Conservation (phyloP, 2,329 filamentous ascomycete genomes). For the Grosmannia huntii region DNA sequence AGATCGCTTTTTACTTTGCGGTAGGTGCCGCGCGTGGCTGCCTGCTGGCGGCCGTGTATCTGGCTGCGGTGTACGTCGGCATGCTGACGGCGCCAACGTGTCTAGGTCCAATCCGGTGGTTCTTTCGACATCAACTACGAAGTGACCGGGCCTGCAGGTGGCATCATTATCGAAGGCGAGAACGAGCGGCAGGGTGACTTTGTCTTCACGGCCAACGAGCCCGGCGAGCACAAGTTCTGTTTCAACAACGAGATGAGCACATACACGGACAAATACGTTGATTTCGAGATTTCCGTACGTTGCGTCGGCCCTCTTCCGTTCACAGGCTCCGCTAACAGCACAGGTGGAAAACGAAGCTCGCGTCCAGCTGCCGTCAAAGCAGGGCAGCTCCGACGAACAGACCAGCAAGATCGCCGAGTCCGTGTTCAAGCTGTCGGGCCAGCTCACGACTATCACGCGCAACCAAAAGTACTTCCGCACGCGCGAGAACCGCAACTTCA, state of each 20-base stretch:
- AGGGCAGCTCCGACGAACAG: conserved; percentile 79
- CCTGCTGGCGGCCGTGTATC: not conserved
- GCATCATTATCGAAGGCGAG: conserved; percentile 68
- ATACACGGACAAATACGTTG: conserved; percentile 92
- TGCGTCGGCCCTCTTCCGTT: not conserved
- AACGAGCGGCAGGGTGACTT: conserved; percentile 96
- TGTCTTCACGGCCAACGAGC: conserved; percentile 82
- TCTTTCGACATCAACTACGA: conserved; percentile 94
- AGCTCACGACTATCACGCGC: conserved; percentile 84
- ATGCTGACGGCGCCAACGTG: not conserved
- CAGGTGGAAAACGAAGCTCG: conserved; percentile 86
- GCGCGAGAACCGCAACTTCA: conserved; percentile 96
- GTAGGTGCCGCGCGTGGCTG: conserved; percentile 36
- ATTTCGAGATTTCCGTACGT: conserved; percentile 88
- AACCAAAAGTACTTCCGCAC: conserved; percentile 99
- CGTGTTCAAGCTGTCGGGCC: conserved; percentile 85
- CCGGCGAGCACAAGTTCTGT: conserved; percentile 91
- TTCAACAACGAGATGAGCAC: conserved; percentile 99
- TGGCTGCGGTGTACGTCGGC: not conserved
- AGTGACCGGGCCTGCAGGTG: conserved; percentile 70
- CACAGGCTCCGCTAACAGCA: conserved; percentile 2
- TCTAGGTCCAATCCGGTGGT: conserved; percentile 89
- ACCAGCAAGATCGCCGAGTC: conserved; percentile 83
- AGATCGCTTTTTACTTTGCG: conserved; percentile 97
- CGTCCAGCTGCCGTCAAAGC: conserved; percentile 73